Conservation (phyloP, 768 basidiomycete genomes). For the Termitomyces eurrhizus region DNA sequence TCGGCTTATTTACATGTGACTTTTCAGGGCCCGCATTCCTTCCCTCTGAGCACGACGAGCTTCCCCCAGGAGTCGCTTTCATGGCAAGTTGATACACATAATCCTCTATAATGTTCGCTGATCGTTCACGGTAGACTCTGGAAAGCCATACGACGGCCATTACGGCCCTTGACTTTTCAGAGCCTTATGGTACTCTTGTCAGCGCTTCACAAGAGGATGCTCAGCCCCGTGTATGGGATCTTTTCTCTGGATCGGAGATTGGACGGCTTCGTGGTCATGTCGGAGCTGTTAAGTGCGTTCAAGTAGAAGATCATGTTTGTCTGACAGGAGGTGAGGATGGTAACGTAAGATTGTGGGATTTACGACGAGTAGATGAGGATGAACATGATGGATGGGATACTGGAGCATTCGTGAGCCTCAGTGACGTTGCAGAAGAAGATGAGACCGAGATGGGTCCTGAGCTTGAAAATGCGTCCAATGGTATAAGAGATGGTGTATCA, state of each 20-base stretch:
- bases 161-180: constrained; percentile 89
- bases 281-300: constrained; percentile 81
- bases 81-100: constrained; percentile 56
- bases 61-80: constrained; percentile 93
- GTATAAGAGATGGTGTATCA: constrained; percentile 36
- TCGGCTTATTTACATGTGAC: neutral
- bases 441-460: constrained; percentile 47
- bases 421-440: constrained; percentile 64
- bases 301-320: constrained; percentile 90
- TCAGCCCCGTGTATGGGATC: constrained; percentile 91
- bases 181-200: constrained; percentile 94
- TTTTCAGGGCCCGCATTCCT: constrained; percentile 84
- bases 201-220: constrained; percentile 83
- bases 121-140: constrained; percentile 54
- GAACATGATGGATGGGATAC: constrained; percentile 58
- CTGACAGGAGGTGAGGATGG: constrained; percentile 90
- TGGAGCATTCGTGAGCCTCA: constrained; percentile 51
- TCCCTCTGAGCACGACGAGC: constrained; percentile 94
- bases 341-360: constrained; percentile 85
- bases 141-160: constrained; percentile 78
- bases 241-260: constrained; percentile 84
- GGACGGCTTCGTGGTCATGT: constrained; percentile 81
- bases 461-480: constrained; percentile 32
- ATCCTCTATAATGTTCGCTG: constrained; percentile 7
- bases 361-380: constrained; percentile 70